These are phyloP conservation scores for Colletotrichum sojae DNA, from an alignment of 2,329 filamentous ascomycete genomes.

Conservation along the genomic window DNA sequence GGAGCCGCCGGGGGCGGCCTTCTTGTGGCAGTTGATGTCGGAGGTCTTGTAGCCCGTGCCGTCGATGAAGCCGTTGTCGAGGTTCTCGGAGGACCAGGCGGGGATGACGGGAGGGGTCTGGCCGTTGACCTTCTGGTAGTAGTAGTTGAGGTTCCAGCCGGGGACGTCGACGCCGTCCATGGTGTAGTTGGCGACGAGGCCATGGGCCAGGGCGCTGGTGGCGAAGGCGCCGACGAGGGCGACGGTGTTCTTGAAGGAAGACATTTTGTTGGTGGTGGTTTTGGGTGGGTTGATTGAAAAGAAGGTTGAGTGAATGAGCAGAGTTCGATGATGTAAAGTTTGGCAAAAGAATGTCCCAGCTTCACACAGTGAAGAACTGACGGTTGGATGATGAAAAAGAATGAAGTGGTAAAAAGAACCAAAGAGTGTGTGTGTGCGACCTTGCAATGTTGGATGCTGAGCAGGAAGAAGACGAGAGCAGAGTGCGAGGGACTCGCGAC, in stretches of 20 bases:
- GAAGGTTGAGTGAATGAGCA: slow-evolving; percentile 26
- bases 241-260: slow-evolving; percentile 31
- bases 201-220: slow-evolving; percentile 39
- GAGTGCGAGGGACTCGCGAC: slow-evolving; percentile 7
- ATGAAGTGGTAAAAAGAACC: slow-evolving; percentile 37
- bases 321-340: slow-evolving; percentile 30
- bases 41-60: slow-evolving; percentile 53
- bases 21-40: slow-evolving; percentile 64
- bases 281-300: neutral
- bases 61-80: slow-evolving; percentile 66
- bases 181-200: slow-evolving; percentile 35
- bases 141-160: slow-evolving; percentile 44
- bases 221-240: slow-evolving; percentile 42
- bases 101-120: slow-evolving; percentile 42
- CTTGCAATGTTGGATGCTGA: slow-evolving; percentile 39
- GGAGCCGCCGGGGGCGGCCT: slow-evolving; percentile 53
- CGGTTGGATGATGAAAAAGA: slow-evolving; percentile 33
- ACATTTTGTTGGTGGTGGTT: slow-evolving; percentile 16
- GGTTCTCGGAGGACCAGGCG: slow-evolving; percentile 59
- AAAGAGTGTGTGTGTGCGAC: slow-evolving; percentile 37
- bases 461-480: neutral
- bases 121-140: slow-evolving; percentile 42
- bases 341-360: slow-evolving; percentile 42
- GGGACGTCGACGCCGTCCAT: slow-evolving; percentile 32
- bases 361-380: slow-evolving; percentile 42